Evolutionary conservation across 148 eudicot genomes (phyloP).

Genomic region (Cornus florida): DNA sequence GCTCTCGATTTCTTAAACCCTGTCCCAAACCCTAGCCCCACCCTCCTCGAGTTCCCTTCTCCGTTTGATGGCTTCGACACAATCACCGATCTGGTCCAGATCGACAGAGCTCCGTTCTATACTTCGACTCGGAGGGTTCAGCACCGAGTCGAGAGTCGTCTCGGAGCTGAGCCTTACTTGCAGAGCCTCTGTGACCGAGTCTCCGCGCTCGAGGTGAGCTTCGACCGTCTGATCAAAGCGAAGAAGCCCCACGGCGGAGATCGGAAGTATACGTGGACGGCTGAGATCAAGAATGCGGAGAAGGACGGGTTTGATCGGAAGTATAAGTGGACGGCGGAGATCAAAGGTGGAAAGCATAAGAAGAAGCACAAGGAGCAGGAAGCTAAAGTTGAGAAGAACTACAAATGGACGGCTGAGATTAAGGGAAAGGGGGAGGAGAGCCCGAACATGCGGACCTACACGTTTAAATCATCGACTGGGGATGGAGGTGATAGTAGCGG

Average conservation of each 20-base stretch:
- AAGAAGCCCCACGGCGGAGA: slow-evolving; percentile 22
- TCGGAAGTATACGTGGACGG: slow-evolving; percentile 65
- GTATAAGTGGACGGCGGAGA: slow-evolving; percentile 62
- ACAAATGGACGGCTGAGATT: slow-evolving; percentile 70
- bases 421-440: slow-evolving; percentile 51
- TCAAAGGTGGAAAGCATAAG: slow-evolving; percentile 53
- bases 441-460: slow-evolving; percentile 45
- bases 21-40: slow-evolving; percentile 7
- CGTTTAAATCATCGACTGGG: slow-evolving; percentile 59
- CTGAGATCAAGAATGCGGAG: slow-evolving; percentile 43
- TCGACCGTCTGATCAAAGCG: slow-evolving; percentile 38
- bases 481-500: slow-evolving; percentile 26
- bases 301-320: slow-evolving; percentile 40
- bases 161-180: slow-evolving; percentile 40
- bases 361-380: slow-evolving; percentile 33
- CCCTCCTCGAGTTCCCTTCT: slow-evolving; percentile 23
- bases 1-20: slow-evolving; percentile 36
- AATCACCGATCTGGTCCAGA: slow-evolving; percentile 50
- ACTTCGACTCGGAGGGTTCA: slow-evolving; percentile 35
- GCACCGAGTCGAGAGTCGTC: slow-evolving; percentile 14
- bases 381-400: slow-evolving; percentile 44
- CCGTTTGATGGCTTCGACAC: slow-evolving; percentile 32
- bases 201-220: slow-evolving; percentile 56
- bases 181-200: slow-evolving; percentile 61
- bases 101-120: slow-evolving; percentile 32